Conservation (phyloP, 352 stramenopile genomes). For the Phytophthora niederhauseri region DNA sequence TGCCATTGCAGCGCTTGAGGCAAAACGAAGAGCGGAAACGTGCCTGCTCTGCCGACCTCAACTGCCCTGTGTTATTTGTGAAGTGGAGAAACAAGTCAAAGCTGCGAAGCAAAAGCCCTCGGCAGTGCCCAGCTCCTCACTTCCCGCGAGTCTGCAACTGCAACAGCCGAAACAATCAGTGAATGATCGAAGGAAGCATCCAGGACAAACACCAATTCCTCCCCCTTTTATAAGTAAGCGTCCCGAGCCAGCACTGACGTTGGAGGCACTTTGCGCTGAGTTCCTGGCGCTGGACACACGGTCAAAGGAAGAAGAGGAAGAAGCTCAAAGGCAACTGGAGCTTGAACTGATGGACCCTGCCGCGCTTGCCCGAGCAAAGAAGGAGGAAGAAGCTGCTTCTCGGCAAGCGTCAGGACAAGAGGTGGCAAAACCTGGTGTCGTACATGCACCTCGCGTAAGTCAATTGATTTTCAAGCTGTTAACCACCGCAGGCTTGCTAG, state of each 20-base stretch:
- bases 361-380: slow-evolving; percentile 33
- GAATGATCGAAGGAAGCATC: slow-evolving; percentile 12
- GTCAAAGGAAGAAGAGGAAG: slow-evolving; percentile 46
- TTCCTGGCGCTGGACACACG: slow-evolving; percentile 42
- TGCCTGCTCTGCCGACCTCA: slow-evolving; percentile 43
- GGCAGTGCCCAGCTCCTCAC: not conserved
- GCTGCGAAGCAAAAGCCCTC: slow-evolving; percentile 17
- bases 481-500: not conserved
- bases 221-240: not conserved
- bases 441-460: not conserved
- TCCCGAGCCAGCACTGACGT: slow-evolving; percentile 11
- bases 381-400: slow-evolving; percentile 33
- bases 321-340: slow-evolving; percentile 35
- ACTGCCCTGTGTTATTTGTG: slow-evolving; percentile 35
- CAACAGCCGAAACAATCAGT: slow-evolving; percentile 3
- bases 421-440: not conserved
- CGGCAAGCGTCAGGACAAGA: slow-evolving; percentile 1
- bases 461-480: not conserved
- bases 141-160: not conserved
- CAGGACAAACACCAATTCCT: not conserved
- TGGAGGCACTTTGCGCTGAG: slow-evolving; percentile 41
- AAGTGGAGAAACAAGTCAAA: slow-evolving; percentile 33
- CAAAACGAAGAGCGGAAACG: slow-evolving; percentile 18
- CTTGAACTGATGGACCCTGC: slow-evolving; percentile 41
- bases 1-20: slow-evolving; percentile 32